Evolutionary conservation across 2,329 filamentous ascomycete species (phyloP).

Genomic region (Simplicillium aogashimaense): DNA sequence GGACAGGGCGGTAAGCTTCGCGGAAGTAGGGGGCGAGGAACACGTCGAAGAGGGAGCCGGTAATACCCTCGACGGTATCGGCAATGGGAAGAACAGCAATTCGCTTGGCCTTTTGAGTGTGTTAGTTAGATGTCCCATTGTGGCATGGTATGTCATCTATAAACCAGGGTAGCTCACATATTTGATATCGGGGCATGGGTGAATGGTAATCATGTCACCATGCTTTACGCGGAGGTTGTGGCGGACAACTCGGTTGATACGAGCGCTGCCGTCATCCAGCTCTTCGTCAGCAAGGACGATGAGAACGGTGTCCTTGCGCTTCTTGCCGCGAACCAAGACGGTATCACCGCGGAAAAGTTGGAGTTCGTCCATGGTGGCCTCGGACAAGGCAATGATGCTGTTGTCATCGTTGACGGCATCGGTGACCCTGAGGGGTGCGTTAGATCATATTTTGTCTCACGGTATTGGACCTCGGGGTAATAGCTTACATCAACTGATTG

Average conservation of each 20-base stretch:
- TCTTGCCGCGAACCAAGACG: constrained; percentile 97
- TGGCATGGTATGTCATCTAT: neutral
- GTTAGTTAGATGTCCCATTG: constrained; percentile 13
- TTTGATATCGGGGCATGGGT: constrained; percentile 99
- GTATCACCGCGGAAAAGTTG: constrained; percentile 98
- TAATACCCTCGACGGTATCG: constrained; percentile 95
- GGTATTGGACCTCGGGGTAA: constrained; percentile 1
- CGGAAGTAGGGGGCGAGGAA: constrained; percentile 99
- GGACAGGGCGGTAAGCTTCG: constrained; percentile 93
- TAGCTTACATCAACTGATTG: constrained; percentile 85
- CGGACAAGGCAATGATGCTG: constrained; percentile 95
- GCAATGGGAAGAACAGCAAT: constrained; percentile 97
- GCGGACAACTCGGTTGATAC: constrained; percentile 96
- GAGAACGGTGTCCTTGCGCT: constrained; percentile 97
- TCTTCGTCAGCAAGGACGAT: constrained; percentile 97
- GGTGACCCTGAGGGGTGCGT: constrained; percentile 61
- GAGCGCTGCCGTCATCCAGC: constrained; percentile 90
- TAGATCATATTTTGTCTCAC: constrained; percentile 1
- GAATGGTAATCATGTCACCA: constrained; percentile 93
- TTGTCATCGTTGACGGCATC: constrained; percentile 99
- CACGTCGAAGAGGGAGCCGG: constrained; percentile 95
- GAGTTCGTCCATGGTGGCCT: constrained; percentile 97
- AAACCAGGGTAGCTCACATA: constrained; percentile 58
- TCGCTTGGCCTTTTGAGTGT: constrained; percentile 69
- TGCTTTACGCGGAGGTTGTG: constrained; percentile 99